phyloP scores from a whole-genome alignment of 768 basidiomycete genomes.

The Dioszegia aurantiaca region DNA sequence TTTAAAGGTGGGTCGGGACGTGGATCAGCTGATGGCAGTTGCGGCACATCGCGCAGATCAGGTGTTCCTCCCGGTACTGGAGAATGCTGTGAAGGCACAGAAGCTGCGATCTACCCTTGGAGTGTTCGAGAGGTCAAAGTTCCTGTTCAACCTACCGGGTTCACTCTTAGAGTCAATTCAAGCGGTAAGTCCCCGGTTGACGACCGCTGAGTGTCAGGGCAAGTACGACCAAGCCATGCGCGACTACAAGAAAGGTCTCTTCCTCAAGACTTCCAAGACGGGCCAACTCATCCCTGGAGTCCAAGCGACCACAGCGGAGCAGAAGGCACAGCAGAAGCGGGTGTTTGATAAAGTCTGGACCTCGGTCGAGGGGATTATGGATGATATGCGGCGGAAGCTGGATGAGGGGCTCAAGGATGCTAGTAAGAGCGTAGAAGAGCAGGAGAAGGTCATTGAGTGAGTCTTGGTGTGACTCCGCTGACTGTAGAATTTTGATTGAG shows the following conservation, averaged over 20 bases:
- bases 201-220: conserved; percentile 58
- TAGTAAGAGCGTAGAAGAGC: conserved; percentile 77
- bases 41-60: conserved; percentile 91
- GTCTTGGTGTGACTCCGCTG: conserved; percentile 48
- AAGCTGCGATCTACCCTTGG: conserved; percentile 87
- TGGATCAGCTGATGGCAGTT: conserved; percentile 56
- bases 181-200: conserved; percentile 61
- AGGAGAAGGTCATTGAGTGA: conserved; percentile 94
- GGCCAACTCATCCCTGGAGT: conserved; percentile 71
- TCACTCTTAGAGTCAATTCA: conserved; percentile 84
- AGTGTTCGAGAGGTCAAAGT: conserved; percentile 93
- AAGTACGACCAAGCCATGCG: conserved; percentile 89
- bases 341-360: conserved; percentile 95
- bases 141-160: conserved; percentile 97
- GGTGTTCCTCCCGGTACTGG: conserved; percentile 91
- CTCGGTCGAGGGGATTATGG: conserved; percentile 90
- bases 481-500: conserved; percentile 74
- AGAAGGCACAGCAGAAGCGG: conserved; percentile 77
- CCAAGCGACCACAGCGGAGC: conserved; percentile 57
- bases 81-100: conserved; percentile 90
- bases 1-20: conserved; percentile 66
- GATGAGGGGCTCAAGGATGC: conserved; percentile 77
- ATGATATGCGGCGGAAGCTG: conserved; percentile 77
- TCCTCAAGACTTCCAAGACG: conserved; percentile 82
- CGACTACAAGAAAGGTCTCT: conserved; percentile 95